Conservation (phyloP, 305 asterid species). For the Fraxinus sp. region DNA sequence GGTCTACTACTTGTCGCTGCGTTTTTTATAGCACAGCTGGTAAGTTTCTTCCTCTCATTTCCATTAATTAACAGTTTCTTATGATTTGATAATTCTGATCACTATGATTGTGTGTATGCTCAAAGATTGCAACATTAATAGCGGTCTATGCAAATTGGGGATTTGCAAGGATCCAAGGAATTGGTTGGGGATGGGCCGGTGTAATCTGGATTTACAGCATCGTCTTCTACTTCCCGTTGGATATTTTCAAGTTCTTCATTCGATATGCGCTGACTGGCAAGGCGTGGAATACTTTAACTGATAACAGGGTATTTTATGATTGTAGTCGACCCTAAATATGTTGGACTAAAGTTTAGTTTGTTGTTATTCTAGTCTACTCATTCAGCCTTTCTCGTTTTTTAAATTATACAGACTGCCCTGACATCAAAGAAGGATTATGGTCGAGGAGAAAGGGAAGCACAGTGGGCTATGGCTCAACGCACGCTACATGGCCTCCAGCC, state of each 20-base stretch:
- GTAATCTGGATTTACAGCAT: constrained; percentile 58
- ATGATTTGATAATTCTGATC: neutral
- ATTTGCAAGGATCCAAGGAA: constrained; percentile 39
- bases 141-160: constrained; percentile 43
- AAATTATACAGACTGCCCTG: constrained; percentile 47
- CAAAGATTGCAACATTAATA: constrained; percentile 50
- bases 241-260: constrained; percentile 49
- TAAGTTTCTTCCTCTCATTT: constrained; percentile 11
- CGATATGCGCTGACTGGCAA: constrained; percentile 54
- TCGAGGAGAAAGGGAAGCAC: constrained; percentile 72
- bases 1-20: constrained; percentile 53
- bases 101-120: neutral
- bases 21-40: constrained; percentile 58
- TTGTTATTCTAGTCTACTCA: neutral
- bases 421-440: constrained; percentile 62
- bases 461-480: constrained; percentile 78
- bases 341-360: neutral
- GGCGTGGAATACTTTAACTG: constrained; percentile 49
- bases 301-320: constrained; percentile 35
- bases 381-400: neutral
- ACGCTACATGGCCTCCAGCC: constrained; percentile 71
- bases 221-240: constrained; percentile 45
- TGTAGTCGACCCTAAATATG: neutral
- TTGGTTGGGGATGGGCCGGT: constrained; percentile 59
- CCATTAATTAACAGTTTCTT: neutral